Percentiles rank a stretch among this genome's conserved stretches.
phyloP scores from a whole-genome alignment of 306 rosid species.

The Cicer yamashitae region DNA sequence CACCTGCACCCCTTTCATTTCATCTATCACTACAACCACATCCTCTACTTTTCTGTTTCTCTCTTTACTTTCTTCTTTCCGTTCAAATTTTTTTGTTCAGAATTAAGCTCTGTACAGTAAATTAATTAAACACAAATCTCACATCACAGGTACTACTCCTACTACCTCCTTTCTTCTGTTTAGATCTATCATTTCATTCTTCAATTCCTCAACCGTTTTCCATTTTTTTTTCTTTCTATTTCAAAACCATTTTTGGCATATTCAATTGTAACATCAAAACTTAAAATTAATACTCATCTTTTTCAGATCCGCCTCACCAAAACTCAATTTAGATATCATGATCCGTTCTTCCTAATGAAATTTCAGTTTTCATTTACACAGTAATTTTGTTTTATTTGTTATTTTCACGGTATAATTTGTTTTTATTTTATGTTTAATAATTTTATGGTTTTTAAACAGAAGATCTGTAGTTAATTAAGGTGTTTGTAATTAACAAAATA shows the following conservation, averaged over 20 bases:
- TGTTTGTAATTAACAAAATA: background rate
- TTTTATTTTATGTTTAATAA: background rate
- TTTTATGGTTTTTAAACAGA: background rate
- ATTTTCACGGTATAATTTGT: background rate
- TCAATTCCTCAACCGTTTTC: constrained; percentile 2
- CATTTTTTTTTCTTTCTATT: background rate
- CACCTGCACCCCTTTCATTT: constrained; percentile 5
- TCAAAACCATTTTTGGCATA: constrained; percentile 22
- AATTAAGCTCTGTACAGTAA: constrained; percentile 31
- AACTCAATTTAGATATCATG: background rate
- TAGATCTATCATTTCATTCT: constrained; percentile 22
- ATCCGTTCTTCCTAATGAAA: background rate
- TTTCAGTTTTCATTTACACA: background rate
- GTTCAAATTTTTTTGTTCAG: constrained; percentile 29
- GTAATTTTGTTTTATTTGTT: background rate
- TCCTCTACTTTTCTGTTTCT: background rate
- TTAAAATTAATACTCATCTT: background rate
- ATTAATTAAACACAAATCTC: constrained; percentile 6
- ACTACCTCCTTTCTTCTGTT: background rate
- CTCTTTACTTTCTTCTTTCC: constrained; percentile 31
- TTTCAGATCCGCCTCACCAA: constrained; percentile 40
- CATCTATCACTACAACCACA: background rate
- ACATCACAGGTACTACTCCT: constrained; percentile 43
- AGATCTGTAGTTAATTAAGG: constrained; percentile 32
- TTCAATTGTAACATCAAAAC: background rate